These are phyloP conservation scores for Effrenium voratum DNA, from an alignment of 73 alveolate genomes.

Conservation along the genomic window DNA sequence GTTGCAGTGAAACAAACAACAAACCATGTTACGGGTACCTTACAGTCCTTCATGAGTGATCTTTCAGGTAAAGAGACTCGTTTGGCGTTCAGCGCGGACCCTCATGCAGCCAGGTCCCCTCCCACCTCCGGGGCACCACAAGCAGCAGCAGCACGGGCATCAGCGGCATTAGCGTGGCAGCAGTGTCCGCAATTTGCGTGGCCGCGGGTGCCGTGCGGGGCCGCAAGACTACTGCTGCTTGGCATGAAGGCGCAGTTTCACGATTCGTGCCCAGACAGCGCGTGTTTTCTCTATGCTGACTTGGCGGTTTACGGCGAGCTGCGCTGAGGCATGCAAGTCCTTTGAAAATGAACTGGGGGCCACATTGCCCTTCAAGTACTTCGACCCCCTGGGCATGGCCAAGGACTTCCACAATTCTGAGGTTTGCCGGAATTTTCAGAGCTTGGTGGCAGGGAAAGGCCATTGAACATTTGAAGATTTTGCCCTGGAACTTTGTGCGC, in stretches of 20 bases:
- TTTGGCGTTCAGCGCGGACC: too few relatives aligned
- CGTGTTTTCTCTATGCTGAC: background rate
- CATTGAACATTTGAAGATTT: too few relatives aligned
- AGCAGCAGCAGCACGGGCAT: background rate
- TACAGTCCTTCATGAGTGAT: too few relatives aligned
- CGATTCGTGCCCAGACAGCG: background rate
- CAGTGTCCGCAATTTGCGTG: background rate
- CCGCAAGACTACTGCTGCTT: background rate
- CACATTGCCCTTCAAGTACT: slow-evolving; percentile 77
- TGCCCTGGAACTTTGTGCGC: too few relatives aligned
- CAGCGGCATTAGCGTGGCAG: background rate
- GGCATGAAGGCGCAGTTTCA: too few relatives aligned
- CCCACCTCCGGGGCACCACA: background rate
- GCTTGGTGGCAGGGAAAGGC: too few relatives aligned
- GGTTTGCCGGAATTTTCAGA: too few relatives aligned
- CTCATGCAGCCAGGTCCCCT: too few relatives aligned
- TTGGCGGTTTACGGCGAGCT: background rate
- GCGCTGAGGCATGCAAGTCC: slow-evolving; percentile 60
- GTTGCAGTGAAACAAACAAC: too few relatives aligned
- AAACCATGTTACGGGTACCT: too few relatives aligned
- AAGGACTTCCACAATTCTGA: too few relatives aligned
- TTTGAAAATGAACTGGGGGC: slow-evolving; percentile 72
- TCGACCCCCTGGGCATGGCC: slow-evolving; percentile 91
- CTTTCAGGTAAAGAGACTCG: too few relatives aligned
- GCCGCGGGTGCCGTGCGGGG: background rate